Base-by-base conservation (phyloP, 805 yeast genomes). In the Ogataea dorogensis region DNA sequence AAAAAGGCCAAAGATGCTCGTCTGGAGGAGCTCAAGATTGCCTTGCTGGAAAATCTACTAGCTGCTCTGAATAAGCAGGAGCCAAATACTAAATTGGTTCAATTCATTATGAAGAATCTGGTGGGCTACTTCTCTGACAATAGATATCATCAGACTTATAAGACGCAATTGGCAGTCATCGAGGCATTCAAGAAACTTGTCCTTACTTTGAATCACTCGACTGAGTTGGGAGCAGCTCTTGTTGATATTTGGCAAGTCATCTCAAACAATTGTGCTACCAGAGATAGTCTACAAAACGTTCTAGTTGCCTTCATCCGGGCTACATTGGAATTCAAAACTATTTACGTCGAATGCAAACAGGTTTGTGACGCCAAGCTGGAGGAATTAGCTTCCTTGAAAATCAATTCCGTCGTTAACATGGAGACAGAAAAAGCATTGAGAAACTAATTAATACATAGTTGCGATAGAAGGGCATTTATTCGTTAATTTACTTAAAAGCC, bases 251-350 rank as follows among this genome's bases (percentile, higher is more conserved):
- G 56, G 51, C 23, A 22, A 2, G 18, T 28, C 1, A 31, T 51
- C 2, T 30, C 51, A 5, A 31, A 30, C 2, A 19, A 36, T 4
- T 47, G 54, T 28, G 33, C 50, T 3, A 29, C 46, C 9, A 35
- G 41, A n/a, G 54, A 48, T 17, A 51, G 54, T 16, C 36, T 59
- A 24, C 91, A 83, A 50, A 74, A 70, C 42, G 85, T 81, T 3
- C 69, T 80, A 36, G 56, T 81, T 14, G 76, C 75, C 18, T 70
- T 64, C 34, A 60, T 57, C 5, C 53, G 63, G 23, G 16, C 48
- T 4, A 45, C 55, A 1, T 40, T 41, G n/a, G 17, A 40, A n/a
- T 19, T 54, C 5, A 21, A 27, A 12, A 28, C 24, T 5, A n/a
- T 5, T n/a, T 38, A 36, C 22, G 21, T 20, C 0, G 38, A 23